A percentile compares a stretch with the other conserved stretches of the same genome.
These are phyloP conservation scores for Apophysomyces variabilis DNA, from an alignment of 371 early-diverging fungal species.

Conservation along the genomic window DNA sequence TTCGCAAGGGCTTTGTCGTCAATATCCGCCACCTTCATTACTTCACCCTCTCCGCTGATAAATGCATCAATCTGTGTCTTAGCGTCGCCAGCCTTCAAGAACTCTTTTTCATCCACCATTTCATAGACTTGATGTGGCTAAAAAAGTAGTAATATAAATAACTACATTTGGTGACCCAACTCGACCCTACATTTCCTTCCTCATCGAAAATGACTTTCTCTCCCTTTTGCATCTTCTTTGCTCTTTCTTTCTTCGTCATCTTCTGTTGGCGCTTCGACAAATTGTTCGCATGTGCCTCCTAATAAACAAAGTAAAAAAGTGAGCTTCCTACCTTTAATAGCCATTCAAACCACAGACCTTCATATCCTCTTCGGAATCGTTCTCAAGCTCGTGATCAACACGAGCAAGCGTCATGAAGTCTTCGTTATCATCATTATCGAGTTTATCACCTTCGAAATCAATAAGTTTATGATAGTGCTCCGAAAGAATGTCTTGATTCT, in stretches of 20 bases:
- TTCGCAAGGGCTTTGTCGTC: conserved; percentile 73
- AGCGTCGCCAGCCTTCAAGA: conserved; percentile 76
- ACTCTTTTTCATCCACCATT: conserved; percentile 79
- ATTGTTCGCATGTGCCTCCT: conserved; percentile 28
- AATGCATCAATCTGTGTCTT: conserved; percentile 65
- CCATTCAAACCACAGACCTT: conserved; percentile 13
- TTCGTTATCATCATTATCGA: conserved; percentile 56
- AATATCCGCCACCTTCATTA: conserved; percentile 76
- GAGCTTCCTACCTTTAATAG: conserved; percentile 14
- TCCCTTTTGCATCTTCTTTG: conserved; percentile 70
- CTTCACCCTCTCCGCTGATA: conserved; percentile 62
- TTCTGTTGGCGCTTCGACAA: conserved; percentile 74
- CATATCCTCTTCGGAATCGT: conserved; percentile 44
- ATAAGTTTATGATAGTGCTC: conserved; percentile 88
- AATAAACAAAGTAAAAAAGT: neutral
- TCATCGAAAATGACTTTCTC: conserved; percentile 90
- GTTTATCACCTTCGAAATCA: conserved; percentile 61
- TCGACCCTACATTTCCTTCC: conserved; percentile 75
- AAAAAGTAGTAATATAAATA: conserved; percentile 7
- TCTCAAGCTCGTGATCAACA: conserved; percentile 69
- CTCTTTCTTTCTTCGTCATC: conserved; percentile 73
- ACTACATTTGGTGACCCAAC: neutral
- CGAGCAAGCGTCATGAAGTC: conserved; percentile 87
- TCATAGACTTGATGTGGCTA: conserved; percentile 75
- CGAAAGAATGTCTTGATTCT: conserved; percentile 90